Base-by-base conservation (phyloP, 2,329 filamentous ascomycete genomes). In the Alternaria sp. region DNA sequence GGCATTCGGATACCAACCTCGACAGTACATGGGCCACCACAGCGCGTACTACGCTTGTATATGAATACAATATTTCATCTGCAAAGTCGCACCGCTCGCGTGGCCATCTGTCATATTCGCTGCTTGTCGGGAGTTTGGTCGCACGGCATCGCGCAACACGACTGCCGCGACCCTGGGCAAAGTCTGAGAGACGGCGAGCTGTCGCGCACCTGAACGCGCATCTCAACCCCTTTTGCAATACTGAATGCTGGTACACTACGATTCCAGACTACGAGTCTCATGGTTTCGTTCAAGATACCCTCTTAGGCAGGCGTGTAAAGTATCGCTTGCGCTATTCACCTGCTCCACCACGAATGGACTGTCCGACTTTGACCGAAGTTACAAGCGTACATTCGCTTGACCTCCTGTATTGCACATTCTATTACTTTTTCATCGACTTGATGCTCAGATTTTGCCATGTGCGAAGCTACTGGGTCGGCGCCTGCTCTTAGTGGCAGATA, bases 401-500 rank as follows among this genome's bases (percentile, higher is more conserved):
- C 13, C 40, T 17, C 47, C 49, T 19, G 40, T 25, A 40, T 46
- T 19, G 52, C 46, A 44, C 17, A 30, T 44, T 47, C 40, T 21
- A 30, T 32, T 21, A 51, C 32, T 50, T 45, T 36, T 43, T n/a
- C 43, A 50, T 59, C 28, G 32, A 36, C 25, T 36, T 54, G 32
- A 36, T 30, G 19, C n/a, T 36, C 25, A 43, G 12, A 19, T 57
- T 54, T 59, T 52, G 56, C 50, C n/a, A 46, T 11, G 25, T 23
- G 21, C 44, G 49, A 36, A 54, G 55, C 56, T 43, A 50, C 30
- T 46, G 54, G 36, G 43, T 25, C 28, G n/a, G 28, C 50, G 51
- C 32, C 32, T 32, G 21, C 17, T 53, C 32, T 59, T 59, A 65
- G 66, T 62, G 66, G 63, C 61, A 46, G 52, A 50, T 54, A 28